These are phyloP conservation scores for Pestalotiopsis sp. DNA, from an alignment of 2,329 filamentous ascomycete species.

Conservation along the genomic window DNA sequence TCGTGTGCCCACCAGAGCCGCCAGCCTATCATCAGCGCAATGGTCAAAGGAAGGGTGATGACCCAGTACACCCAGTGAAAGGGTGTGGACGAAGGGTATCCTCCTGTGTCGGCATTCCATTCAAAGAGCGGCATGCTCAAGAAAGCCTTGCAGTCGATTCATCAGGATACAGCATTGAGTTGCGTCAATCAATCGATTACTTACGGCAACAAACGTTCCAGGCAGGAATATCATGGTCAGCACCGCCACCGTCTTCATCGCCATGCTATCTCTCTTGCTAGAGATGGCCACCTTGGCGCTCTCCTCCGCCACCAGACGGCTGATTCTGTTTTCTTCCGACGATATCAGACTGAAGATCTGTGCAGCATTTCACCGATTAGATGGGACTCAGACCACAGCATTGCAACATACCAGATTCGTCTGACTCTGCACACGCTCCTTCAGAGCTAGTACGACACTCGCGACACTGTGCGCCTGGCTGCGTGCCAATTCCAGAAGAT, in stretches of 20 bases:
- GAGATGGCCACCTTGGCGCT: slow-evolving; percentile 44
- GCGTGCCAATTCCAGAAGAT: slow-evolving; percentile 1
- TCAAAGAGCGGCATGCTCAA: slow-evolving; percentile 5
- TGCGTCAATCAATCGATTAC: slow-evolving; percentile 40
- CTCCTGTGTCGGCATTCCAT: slow-evolving; percentile 8
- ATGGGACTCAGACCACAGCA: too few relatives aligned
- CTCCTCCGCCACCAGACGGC: slow-evolving; percentile 1
- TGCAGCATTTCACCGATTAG: not conserved
- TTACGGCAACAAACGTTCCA: slow-evolving; percentile 62
- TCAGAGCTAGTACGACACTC: slow-evolving; percentile 6
- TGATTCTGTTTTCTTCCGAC: slow-evolving; percentile 9
- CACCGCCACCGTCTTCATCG: slow-evolving; percentile 67
- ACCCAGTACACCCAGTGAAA: slow-evolving; percentile 12
- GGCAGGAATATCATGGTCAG: slow-evolving; percentile 65
- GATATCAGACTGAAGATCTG: slow-evolving; percentile 11
- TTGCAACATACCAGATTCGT: not conserved
- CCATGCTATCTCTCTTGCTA: slow-evolving; percentile 62
- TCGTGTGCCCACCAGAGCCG: slow-evolving; percentile 5
- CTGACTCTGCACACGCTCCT: slow-evolving; percentile 10
- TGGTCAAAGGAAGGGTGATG: slow-evolving; percentile 4
- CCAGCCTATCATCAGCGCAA: slow-evolving; percentile 2
- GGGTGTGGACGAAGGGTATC: not conserved
- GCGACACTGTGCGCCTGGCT: not conserved
- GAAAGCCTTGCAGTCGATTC: not conserved
- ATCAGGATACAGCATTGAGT: slow-evolving; percentile 53